Conservation (phyloP, 495 filamentous ascomycete genomes). For the Hypoxylon crocopeplum region DNA sequence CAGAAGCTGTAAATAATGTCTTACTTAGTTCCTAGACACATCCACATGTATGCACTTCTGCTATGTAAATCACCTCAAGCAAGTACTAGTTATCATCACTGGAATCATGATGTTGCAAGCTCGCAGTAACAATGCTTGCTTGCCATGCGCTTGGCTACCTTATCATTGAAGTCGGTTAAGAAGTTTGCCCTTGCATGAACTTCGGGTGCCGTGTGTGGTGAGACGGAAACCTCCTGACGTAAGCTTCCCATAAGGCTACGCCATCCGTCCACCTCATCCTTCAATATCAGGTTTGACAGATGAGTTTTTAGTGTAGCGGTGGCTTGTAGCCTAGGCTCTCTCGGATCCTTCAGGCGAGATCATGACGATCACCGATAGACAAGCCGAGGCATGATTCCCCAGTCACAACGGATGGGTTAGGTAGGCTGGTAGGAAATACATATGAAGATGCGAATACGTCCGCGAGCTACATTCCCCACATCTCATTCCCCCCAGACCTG, state of each 20-base stretch:
- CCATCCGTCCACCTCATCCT: conserved; percentile 10
- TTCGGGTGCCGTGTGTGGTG: conserved; percentile 6
- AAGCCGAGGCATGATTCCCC: conserved; percentile 3
- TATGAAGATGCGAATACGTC: no score
- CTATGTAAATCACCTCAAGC: no score
- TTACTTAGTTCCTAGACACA: no score
- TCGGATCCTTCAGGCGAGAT: not conserved
- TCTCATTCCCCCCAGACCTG: no score
- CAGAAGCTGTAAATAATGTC: no score
- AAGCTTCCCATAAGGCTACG: conserved; percentile 26
- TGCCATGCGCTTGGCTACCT: no score
- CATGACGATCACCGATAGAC: not conserved
- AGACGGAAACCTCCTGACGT: conserved; percentile 21
- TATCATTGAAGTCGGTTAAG: not conserved
- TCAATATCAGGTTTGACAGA: not conserved
- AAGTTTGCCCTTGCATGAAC: conserved; percentile 26
- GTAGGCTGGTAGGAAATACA: no score
- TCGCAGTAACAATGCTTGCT: no score
- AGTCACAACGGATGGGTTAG: no score
- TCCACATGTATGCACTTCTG: no score
- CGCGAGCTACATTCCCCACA: no score
- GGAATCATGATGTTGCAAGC: not conserved
- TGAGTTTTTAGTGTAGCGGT: not conserved
- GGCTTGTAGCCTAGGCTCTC: not conserved
- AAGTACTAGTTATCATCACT: not conserved